phyloP scores from a whole-genome alignment of 495 filamentous ascomycete genomes.

The Penicillium arizonense region DNA sequence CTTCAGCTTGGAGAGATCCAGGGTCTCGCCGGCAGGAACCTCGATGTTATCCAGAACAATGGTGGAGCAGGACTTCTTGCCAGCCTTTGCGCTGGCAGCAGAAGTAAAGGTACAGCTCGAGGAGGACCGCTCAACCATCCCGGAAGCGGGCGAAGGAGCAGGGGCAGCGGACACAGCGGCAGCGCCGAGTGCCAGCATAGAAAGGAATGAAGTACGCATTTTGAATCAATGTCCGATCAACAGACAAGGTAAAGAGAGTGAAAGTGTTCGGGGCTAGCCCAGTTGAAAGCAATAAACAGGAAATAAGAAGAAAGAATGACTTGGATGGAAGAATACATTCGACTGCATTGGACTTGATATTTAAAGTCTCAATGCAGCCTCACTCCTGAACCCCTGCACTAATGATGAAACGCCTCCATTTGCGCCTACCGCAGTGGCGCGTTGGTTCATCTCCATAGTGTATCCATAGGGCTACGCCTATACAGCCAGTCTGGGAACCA shows the following conservation, averaged over 20 bases:
- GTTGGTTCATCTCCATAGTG: background rate
- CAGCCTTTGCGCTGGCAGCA: constrained; percentile 39
- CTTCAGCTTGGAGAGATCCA: constrained; percentile 49
- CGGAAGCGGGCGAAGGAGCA: constrained; percentile 22
- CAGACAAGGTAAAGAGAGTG: constrained; percentile 13
- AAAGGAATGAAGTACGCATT: constrained; percentile 17
- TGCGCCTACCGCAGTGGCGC: background rate
- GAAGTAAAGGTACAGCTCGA: constrained; percentile 50
- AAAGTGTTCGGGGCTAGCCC: background rate
- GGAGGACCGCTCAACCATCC: constrained; percentile 27
- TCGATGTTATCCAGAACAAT: constrained; percentile 47
- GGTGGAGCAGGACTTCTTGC: constrained; percentile 49
- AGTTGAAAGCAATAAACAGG: background rate
- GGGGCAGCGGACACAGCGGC: constrained; percentile 22
- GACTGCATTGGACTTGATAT: constrained; percentile 2
- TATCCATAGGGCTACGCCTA: background rate
- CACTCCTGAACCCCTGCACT: background rate
- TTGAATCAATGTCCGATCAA: constrained; percentile 18
- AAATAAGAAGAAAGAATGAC: constrained; percentile 1
- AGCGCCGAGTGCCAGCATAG: constrained; percentile 24
- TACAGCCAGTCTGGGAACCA: background rate
- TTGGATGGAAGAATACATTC: constrained; percentile 5
- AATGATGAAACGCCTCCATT: background rate
- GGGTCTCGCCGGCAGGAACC: constrained; percentile 52
- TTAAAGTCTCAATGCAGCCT: background rate